Percentiles rank a stretch among this genome's conserved stretches.
Evolutionary conservation across 2,329 filamentous ascomycete species (phyloP).

Genomic region (Parafenestella ontariensis): DNA sequence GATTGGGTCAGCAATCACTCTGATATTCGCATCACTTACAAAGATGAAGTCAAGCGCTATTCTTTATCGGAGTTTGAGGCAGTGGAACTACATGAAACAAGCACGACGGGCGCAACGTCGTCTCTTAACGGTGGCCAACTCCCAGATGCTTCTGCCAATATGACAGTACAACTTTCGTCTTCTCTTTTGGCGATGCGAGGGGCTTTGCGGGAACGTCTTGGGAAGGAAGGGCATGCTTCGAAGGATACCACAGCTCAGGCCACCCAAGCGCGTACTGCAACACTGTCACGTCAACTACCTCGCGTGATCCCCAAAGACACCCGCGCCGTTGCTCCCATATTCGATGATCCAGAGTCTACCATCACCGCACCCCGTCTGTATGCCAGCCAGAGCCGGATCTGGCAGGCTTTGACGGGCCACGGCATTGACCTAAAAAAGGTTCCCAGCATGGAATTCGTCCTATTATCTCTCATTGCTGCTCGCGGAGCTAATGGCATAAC

Average conservation of each 20-base stretch:
- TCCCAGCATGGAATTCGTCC: constrained; percentile 61
- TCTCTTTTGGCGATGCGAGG: constrained; percentile 20
- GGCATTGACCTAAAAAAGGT: constrained; percentile 62
- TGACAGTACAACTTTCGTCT: constrained; percentile 13
- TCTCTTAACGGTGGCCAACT: neutral
- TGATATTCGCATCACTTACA: constrained; percentile 61
- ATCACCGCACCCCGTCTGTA: constrained; percentile 40
- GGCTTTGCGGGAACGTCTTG: constrained; percentile 29
- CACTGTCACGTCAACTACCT: constrained; percentile 7
- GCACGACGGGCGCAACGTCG: constrained; percentile 1
- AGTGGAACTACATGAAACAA: constrained; percentile 29
- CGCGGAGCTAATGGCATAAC: constrained; percentile 62
- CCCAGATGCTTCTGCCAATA: neutral
- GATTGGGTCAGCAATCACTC: constrained; percentile 63
- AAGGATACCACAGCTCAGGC: neutral
- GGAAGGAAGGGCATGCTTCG: constrained; percentile 9
- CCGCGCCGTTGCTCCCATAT: constrained; percentile 21
- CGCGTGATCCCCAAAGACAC: constrained; percentile 17
- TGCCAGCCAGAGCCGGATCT: constrained; percentile 63
- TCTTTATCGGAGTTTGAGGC: constrained; percentile 43
- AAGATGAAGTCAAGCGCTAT: constrained; percentile 45
- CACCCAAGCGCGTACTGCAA: neutral
- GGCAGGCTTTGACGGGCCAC: constrained; percentile 67
- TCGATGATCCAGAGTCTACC: constrained; percentile 32
- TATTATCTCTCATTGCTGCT: constrained; percentile 66